Evolutionary conservation across 2,329 filamentous ascomycete species (phyloP).

Genomic region (Cytospora piceicola): DNA sequence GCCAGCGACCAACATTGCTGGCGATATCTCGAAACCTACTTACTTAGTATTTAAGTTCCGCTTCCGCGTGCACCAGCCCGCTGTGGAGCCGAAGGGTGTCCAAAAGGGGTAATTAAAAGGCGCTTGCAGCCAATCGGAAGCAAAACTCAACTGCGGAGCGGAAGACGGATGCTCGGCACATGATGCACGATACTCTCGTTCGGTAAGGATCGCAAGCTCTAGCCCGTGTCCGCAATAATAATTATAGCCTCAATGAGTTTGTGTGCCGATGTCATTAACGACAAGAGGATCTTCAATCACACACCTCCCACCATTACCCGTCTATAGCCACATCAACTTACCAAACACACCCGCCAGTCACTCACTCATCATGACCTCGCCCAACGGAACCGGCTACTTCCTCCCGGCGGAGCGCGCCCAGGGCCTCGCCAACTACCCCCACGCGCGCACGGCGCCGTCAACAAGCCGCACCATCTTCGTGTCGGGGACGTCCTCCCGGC

Average conservation of each 20-base stretch:
- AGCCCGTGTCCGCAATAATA: background rate
- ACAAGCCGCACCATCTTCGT: slow-evolving; percentile 38
- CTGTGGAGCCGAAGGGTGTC: slow-evolving; percentile 4
- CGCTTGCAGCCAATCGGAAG: slow-evolving; percentile 27
- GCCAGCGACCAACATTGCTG: background rate
- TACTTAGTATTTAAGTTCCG: too few species aligned
- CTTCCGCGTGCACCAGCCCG: slow-evolving; percentile 19
- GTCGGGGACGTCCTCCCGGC: slow-evolving; percentile 41
- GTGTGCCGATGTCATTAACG: too few species aligned
- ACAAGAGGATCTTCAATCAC: background rate
- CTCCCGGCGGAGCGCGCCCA: slow-evolving; percentile 38
- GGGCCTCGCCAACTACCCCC: slow-evolving; percentile 43
- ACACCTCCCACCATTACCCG: background rate
- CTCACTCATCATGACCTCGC: slow-evolving; percentile 24
- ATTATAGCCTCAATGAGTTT: too few species aligned
- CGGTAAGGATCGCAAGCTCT: background rate
- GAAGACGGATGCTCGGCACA: slow-evolving; percentile 27
- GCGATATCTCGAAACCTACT: background rate
- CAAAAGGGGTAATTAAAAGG: slow-evolving; percentile 12
- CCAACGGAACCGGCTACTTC: slow-evolving; percentile 39
- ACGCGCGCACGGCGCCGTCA: slow-evolving; percentile 38
- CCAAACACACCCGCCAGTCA: background rate
- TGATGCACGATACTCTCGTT: background rate
- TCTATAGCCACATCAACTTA: background rate
- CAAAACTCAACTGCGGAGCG: background rate